A percentile compares a stretch with the other conserved stretches of the same genome.
These are phyloP conservation scores for Asterionellopsis glacialis DNA, from an alignment of 108 stramenopile genomes.

Conservation along the genomic window DNA sequence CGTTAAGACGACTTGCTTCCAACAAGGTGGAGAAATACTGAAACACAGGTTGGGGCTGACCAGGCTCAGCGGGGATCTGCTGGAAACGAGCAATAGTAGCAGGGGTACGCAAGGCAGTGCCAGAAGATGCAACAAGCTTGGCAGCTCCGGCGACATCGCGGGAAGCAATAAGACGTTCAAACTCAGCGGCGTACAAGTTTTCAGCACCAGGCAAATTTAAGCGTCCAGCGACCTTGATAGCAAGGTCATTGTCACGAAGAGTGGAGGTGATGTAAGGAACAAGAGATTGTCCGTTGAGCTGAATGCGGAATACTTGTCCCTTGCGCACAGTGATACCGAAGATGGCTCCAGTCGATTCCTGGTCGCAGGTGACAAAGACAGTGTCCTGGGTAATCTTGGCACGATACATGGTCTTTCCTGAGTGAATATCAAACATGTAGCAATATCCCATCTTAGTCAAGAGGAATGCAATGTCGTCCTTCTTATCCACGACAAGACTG, in stretches of 20 bases:
- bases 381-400: constrained; percentile 94
- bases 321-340: constrained; percentile 94
- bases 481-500: constrained; percentile 75
- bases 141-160: constrained; percentile 94
- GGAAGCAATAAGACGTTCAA: constrained; percentile 87
- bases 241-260: constrained; percentile 90
- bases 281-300: constrained; percentile 86
- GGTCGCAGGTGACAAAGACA: constrained; percentile 89
- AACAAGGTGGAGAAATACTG: constrained; percentile 97
- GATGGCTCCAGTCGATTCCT: constrained; percentile 79
- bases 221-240: constrained; percentile 90
- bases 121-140: constrained; percentile 82
- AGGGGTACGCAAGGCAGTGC: constrained; percentile 90
- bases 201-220: constrained; percentile 97
- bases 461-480: constrained; percentile 94
- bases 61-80: constrained; percentile 95
- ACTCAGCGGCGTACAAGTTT: constrained; percentile 91
- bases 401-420: constrained; percentile 94
- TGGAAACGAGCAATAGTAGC: constrained; percentile 97
- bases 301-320: constrained; percentile 90
- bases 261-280: constrained; percentile 95
- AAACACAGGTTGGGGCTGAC: constrained; percentile 94
- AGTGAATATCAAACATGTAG: constrained; percentile 97
- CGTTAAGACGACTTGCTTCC: constrained; percentile 93
- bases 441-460: constrained; percentile 97